These are phyloP conservation scores for Colletotrichum spaethianum DNA, from an alignment of 2,329 filamentous ascomycete species.

Conservation along the genomic window DNA sequence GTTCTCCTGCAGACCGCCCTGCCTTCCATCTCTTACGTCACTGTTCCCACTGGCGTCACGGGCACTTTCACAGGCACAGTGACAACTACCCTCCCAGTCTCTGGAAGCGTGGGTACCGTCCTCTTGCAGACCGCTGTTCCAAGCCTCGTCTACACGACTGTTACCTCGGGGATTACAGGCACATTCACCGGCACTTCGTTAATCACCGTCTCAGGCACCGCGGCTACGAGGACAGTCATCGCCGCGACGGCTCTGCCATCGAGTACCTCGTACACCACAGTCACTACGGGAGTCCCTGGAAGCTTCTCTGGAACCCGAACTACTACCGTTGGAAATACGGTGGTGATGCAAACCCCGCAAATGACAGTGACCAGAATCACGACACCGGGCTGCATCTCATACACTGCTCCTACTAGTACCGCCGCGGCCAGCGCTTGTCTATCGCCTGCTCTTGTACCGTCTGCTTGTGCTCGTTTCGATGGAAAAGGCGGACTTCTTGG, in stretches of 20 bases:
- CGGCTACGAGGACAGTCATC: conserved; percentile 13
- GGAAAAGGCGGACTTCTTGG: not conserved
- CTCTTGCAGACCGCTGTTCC: conserved; percentile 11
- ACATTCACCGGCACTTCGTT: conserved; percentile 12
- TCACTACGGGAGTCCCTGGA: conserved; percentile 4
- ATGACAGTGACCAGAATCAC: too few species aligned
- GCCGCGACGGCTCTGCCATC: conserved; percentile 14
- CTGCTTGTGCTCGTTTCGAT: not conserved
- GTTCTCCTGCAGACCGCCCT: conserved; percentile 12
- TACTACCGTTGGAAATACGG: not conserved
- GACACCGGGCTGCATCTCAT: conserved; percentile 22
- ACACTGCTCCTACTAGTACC: not conserved
- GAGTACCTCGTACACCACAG: conserved; percentile 3
- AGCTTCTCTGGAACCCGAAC: not conserved
- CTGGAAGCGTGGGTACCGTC: conserved; percentile 5
- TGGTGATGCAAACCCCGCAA: conserved; percentile 2
- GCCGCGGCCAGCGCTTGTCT: not conserved
- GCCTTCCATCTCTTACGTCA: conserved; percentile 18
- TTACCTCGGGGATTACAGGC: conserved; percentile 1
- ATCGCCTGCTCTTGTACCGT: not conserved
- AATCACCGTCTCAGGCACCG: not conserved
- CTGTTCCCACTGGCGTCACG: not conserved
- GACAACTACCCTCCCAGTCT: conserved; percentile 1
- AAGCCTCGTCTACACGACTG: not conserved
- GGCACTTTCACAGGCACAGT: conserved; percentile 7